Percentiles rank a stretch among this genome's conserved stretches.
Conservation (phyloP, 176 grass and related monocot genomes). For the Cenchrus americanus region DNA sequence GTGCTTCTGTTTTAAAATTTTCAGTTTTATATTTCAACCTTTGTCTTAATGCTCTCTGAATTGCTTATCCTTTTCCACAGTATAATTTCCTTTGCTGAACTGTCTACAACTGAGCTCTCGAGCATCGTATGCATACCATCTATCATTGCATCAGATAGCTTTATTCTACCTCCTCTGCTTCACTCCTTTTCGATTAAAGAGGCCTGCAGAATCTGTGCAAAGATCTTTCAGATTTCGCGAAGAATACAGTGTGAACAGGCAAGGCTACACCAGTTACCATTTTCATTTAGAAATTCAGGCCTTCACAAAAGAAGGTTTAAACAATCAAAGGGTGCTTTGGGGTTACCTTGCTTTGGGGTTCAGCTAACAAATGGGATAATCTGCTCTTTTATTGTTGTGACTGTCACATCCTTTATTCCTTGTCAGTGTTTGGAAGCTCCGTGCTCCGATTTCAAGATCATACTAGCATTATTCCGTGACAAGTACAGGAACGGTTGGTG, state of each 20-base stretch:
- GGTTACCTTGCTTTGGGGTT: slow-evolving; percentile 13
- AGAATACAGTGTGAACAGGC: background rate
- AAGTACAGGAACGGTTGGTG: slow-evolving; percentile 20
- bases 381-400: background rate
- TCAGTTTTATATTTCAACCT: background rate
- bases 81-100: slow-evolving; percentile 34
- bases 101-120: slow-evolving; percentile 39
- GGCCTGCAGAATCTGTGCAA: slow-evolving; percentile 11
- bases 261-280: background rate
- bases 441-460: slow-evolving; percentile 5
- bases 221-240: slow-evolving; percentile 25
- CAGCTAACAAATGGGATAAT: background rate
- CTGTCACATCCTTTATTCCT: slow-evolving; percentile 18
- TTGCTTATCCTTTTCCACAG: slow-evolving; percentile 9
- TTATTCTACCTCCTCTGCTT: slow-evolving; percentile 40
- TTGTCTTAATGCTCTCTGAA: background rate
- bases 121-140: slow-evolving; percentile 31
- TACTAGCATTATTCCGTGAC: slow-evolving; percentile 27
- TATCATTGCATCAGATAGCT: slow-evolving; percentile 32
- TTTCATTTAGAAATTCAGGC: background rate
- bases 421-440: slow-evolving; percentile 11
- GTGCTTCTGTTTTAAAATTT: background rate
- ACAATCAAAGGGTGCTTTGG: background rate
- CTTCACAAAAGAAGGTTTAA: background rate
- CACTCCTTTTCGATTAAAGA: slow-evolving; percentile 19